Conservation (phyloP, 2,329 filamentous ascomycete genomes). For the Elsinoe ampelina region DNA sequence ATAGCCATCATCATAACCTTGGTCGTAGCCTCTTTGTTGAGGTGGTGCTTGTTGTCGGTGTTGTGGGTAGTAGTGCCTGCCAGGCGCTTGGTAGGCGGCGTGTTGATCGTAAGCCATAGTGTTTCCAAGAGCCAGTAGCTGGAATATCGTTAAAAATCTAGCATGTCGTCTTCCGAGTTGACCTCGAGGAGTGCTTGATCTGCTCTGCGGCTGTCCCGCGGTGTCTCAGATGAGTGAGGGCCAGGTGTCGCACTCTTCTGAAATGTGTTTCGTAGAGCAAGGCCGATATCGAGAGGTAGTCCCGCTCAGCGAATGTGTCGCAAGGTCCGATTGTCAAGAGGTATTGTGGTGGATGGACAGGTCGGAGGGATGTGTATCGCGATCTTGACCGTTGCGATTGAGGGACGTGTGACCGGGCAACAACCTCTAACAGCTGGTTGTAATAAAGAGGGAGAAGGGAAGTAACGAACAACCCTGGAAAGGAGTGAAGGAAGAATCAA, state of each 20-base stretch:
- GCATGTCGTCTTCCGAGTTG: conserved; percentile 1
- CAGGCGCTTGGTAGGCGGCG: conserved; percentile 28
- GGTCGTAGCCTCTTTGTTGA: conserved; percentile 14
- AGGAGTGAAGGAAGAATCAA: not conserved
- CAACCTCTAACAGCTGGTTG: not conserved
- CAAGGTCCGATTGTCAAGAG: not conserved
- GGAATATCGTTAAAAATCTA: not conserved
- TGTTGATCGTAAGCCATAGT: conserved; percentile 34
- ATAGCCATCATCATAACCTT: conserved; percentile 16
- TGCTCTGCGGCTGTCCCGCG: not conserved
- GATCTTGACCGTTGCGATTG: conserved; percentile 4
- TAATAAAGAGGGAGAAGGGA: not conserved
- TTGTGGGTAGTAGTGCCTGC: conserved; percentile 28
- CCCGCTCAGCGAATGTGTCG: no score
- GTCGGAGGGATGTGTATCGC: conserved; percentile 5
- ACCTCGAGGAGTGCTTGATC: not conserved
- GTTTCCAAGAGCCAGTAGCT: not conserved
- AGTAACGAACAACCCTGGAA: not conserved
- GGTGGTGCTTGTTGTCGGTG: conserved; percentile 19
- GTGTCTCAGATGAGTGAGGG: not conserved
- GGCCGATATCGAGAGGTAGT: not conserved
- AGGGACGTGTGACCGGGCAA: conserved; percentile 9
- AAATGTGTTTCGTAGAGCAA: not conserved
- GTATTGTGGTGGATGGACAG: not conserved
- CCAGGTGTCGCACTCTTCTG: not conserved